These are phyloP conservation scores for Cercospora brassicicola DNA, from an alignment of 2,329 filamentous ascomycete species.

Conservation along the genomic window DNA sequence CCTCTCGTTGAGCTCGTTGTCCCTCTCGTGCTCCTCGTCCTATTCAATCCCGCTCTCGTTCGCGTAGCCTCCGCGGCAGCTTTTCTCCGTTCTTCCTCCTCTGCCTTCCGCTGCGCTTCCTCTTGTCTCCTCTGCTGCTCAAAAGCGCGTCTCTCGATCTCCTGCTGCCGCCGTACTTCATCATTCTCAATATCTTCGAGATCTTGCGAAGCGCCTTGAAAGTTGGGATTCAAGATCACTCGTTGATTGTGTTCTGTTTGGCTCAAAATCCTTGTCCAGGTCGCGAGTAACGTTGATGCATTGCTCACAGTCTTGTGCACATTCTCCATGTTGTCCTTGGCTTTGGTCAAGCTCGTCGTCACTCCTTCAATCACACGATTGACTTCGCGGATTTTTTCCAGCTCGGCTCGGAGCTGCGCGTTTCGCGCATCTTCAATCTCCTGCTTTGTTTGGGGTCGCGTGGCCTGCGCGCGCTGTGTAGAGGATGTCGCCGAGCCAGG, in stretches of 20 bases:
- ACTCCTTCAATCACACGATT: slow-evolving; percentile 84
- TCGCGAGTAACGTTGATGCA: slow-evolving; percentile 85
- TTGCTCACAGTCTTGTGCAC: slow-evolving; percentile 83
- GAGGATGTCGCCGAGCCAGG: slow-evolving; percentile 33
- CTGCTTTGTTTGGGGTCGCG: slow-evolving; percentile 36
- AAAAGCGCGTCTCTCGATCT: slow-evolving; percentile 70
- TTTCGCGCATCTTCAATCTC: slow-evolving; percentile 67
- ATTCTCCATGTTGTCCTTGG: slow-evolving; percentile 77
- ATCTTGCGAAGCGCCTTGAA: slow-evolving; percentile 87
- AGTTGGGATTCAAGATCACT: slow-evolving; percentile 80
- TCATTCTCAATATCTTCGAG: slow-evolving; percentile 84
- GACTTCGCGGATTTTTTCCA: slow-evolving; percentile 79
- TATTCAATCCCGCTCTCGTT: slow-evolving; percentile 36
- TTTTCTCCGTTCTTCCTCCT: slow-evolving; percentile 54
- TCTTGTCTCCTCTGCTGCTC: slow-evolving; percentile 79
- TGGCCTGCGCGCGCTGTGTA: slow-evolving; percentile 45
- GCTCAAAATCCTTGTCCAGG: slow-evolving; percentile 92
- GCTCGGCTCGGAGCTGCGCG: slow-evolving; percentile 70
- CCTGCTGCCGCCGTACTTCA: slow-evolving; percentile 68
- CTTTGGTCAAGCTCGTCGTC: slow-evolving; percentile 68
- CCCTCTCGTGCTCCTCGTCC: slow-evolving; percentile 36
- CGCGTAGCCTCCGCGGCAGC: slow-evolving; percentile 52
- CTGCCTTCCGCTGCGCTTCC: slow-evolving; percentile 55
- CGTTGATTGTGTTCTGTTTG: slow-evolving; percentile 98
- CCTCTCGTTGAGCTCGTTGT: slow-evolving; percentile 39